Conservation (phyloP, 805 yeast genomes). For the Candida suzukii region DNA sequence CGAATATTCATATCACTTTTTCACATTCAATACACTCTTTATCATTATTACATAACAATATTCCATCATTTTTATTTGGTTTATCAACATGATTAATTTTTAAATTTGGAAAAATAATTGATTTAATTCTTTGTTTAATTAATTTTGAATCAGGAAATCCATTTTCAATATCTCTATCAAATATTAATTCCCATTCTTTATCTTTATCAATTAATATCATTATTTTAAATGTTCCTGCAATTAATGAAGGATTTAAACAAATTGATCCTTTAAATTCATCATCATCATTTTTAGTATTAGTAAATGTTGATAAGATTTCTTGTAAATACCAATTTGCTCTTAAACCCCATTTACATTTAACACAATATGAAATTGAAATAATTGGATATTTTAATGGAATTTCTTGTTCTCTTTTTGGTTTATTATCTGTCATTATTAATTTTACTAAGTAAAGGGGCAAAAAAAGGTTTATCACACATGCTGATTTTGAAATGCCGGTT, state of each 20-base stretch:
- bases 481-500: too few relatives aligned
- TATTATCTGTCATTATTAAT: too few relatives aligned
- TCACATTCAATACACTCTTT: slow-evolving; percentile 23
- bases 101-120: slow-evolving; percentile 45
- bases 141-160: slow-evolving; percentile 88
- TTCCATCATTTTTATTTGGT: slow-evolving; percentile 16
- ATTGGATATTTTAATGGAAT: slow-evolving; percentile 37
- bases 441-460: too few relatives aligned
- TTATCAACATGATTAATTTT: slow-evolving; percentile 61
- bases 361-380: slow-evolving; percentile 68
- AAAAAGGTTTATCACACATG: too few relatives aligned
- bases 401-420: too few relatives aligned
- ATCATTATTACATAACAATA: slow-evolving; percentile 4
- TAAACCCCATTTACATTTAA: slow-evolving; percentile 81
- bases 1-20: slow-evolving; percentile 19
- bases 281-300: slow-evolving; percentile 15
- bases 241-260: slow-evolving; percentile 36
- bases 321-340: slow-evolving; percentile 86
- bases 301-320: slow-evolving; percentile 77
- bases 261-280: slow-evolving; percentile 36
- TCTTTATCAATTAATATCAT: slow-evolving; percentile 35
- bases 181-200: slow-evolving; percentile 28
- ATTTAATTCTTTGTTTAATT: slow-evolving; percentile 61
- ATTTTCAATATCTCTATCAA: slow-evolving; percentile 57
- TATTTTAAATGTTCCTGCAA: slow-evolving; percentile 56